These are phyloP conservation scores for Aspergillus quadricinctus DNA, from an alignment of 2,329 filamentous ascomycete species.

Conservation along the genomic window DNA sequence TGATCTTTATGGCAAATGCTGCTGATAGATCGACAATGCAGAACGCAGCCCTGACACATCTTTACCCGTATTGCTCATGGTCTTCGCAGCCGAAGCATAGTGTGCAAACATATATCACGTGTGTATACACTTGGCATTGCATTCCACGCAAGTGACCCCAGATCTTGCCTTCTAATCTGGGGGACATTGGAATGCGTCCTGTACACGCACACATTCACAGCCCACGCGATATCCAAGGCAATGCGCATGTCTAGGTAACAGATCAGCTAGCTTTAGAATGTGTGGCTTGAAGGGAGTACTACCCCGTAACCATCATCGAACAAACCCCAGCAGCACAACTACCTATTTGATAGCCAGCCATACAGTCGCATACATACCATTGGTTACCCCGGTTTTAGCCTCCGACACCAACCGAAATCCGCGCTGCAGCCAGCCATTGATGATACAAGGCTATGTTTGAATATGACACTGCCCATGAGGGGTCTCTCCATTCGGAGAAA, in stretches of 20 bases:
- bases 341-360: background rate
- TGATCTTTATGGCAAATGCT: slow-evolving; percentile 3
- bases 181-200: slow-evolving; percentile 13
- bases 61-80: slow-evolving; percentile 6
- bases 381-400: background rate
- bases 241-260: background rate
- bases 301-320: background rate
- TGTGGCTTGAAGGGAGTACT: background rate
- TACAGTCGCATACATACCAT: background rate
- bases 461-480: background rate
- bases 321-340: background rate
- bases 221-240: slow-evolving; percentile 5
- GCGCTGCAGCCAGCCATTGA: background rate
- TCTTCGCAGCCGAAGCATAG: slow-evolving; percentile 1
- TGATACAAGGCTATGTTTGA: background rate
- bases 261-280: background rate
- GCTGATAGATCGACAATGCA: slow-evolving; percentile 12
- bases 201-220: slow-evolving; percentile 5
- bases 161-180: slow-evolving; percentile 7
- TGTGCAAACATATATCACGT: background rate
- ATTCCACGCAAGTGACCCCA: background rate
- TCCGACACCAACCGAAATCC: background rate
- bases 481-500: slow-evolving; percentile 1
- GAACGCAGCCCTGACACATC: slow-evolving; percentile 6
- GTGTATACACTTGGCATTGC: background rate